Evolutionary conservation across 2,329 filamentous ascomycete species (phyloP).

Genomic region (Fonsecaea pugnacius): DNA sequence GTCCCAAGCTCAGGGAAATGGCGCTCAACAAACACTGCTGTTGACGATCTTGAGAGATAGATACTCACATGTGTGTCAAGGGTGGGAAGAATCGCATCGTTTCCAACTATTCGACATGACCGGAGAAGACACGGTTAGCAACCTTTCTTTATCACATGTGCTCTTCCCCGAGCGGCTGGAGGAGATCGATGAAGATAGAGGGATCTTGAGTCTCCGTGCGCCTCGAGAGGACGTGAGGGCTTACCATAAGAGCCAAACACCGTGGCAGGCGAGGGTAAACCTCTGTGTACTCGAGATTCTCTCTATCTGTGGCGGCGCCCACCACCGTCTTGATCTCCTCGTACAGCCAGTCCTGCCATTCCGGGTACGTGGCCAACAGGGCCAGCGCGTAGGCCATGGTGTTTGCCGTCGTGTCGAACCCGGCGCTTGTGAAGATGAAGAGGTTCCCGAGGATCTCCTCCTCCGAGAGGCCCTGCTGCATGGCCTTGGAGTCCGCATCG

Average conservation of each 20-base stretch:
- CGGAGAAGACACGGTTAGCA: not conserved
- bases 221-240: not conserved
- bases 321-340: slow-evolving; percentile 54
- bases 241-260: slow-evolving; percentile 55
- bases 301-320: slow-evolving; percentile 33
- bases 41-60: not conserved
- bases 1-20: not conserved
- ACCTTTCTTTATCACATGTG: too few species aligned
- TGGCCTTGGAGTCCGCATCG: slow-evolving; percentile 5
- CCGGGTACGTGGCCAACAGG: slow-evolving; percentile 52
- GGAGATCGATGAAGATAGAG: not conserved
- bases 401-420: slow-evolving; percentile 54
- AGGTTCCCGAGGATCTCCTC: slow-evolving; percentile 35
- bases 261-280: slow-evolving; percentile 52
- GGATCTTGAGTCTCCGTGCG: not conserved
- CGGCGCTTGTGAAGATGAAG: slow-evolving; percentile 35
- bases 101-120: slow-evolving; percentile 42
- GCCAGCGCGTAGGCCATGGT: slow-evolving; percentile 56
- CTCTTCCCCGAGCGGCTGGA: too few species aligned
- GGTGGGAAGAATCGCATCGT: slow-evolving; percentile 51
- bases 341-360: slow-evolving; percentile 58
- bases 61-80: slow-evolving; percentile 42
- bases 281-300: slow-evolving; percentile 48
- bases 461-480: slow-evolving; percentile 26
- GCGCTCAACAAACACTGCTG: not conserved